A percentile compares a stretch with the other conserved stretches of the same genome.
Conservation (phyloP, 306 rosid species). For the Quercus mongolica region DNA sequence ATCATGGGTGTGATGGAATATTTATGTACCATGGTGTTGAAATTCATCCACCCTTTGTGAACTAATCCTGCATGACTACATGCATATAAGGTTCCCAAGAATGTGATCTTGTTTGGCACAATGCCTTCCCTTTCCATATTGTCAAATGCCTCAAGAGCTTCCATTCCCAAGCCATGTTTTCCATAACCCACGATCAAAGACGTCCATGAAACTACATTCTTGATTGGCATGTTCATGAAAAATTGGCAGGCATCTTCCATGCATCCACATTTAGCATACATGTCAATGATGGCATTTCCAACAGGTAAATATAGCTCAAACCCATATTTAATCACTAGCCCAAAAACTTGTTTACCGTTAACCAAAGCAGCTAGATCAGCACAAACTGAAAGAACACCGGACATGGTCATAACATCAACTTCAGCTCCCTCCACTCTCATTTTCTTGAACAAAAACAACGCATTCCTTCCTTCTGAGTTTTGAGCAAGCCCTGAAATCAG, state of each 20-base stretch:
- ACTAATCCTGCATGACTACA: constrained; percentile 40
- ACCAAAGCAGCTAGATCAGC: constrained; percentile 28
- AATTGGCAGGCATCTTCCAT: too few relatives aligned
- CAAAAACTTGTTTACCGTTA: constrained; percentile 13
- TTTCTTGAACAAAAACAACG: constrained; percentile 22
- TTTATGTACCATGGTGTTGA: constrained; percentile 1
- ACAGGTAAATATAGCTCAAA: constrained; percentile 21
- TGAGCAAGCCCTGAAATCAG: constrained; percentile 25
- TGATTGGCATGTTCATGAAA: too few relatives aligned
- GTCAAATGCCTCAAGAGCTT: constrained; percentile 28
- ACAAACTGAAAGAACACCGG: constrained; percentile 28
- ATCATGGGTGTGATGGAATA: constrained; percentile 16
- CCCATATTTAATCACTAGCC: constrained; percentile 24
- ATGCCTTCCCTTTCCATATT: constrained; percentile 30
- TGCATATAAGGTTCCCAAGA: constrained; percentile 27
- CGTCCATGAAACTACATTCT: constrained; percentile 26
- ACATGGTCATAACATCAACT: constrained; percentile 31
- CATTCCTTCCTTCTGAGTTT: constrained; percentile 22
- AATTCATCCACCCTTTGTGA: constrained; percentile 25
- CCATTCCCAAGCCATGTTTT: constrained; percentile 24
- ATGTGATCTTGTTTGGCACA: constrained; percentile 29
- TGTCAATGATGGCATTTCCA: constrained; percentile 24
- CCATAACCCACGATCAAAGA: constrained; percentile 27
- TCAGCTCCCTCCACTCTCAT: constrained; percentile 26
- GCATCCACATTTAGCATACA: too few relatives aligned